Evolutionary conservation across 2,329 filamentous ascomycete genomes (phyloP), one percentile per base, ranked within the genome.

Genomic region (Sarocladium strictum): DNA sequence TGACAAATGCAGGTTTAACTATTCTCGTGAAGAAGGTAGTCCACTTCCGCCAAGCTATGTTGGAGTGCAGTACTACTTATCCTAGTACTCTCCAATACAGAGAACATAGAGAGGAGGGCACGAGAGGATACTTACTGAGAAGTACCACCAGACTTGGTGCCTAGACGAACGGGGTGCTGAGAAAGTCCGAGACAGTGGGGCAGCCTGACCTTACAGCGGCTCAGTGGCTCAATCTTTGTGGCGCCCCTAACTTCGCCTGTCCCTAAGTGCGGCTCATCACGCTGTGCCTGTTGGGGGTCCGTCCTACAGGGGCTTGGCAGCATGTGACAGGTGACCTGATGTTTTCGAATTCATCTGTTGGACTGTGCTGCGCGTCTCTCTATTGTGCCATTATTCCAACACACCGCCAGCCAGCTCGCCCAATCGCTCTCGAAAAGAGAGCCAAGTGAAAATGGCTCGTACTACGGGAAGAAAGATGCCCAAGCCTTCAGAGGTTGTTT

Each of bases 401-500:
- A 15, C 5, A 38, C n/a, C 6, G 9, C n/a, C 5, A n/a, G n/a
- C 5, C 15, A 7, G n/a, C n/a, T 38, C 11, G 23, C 4, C n/a
- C 43, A 47, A n/a, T 29, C 19, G 24, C 43, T n/a, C 15, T 6
- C n/a, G 23, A 47, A 47, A 27, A n/a, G 3, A 5, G 21, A 3
- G 4, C 21, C 15, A 15, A 29, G 5, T 26, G 27, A 21, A 14
- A 9, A 70, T 69, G 67, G 61, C 61, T n/a, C 60, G 54, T 29
- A 57, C 66, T 21, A 67, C 64, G 51, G 66, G 47, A 51, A 21
- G 27, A 5, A 35, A 51, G 17, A 17, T 27, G 5, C 47, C 5
- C 5, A 19, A 51, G 21, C n/a, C 29, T 35, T 12, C 17, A 23
- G 23, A 47, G 27, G 58, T 65, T 41, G 72, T 67, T 57, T 65